A percentile compares a stretch with the other conserved stretches of the same genome.
These are phyloP conservation scores for Botrytis medusae DNA, from an alignment of 2,329 filamentous ascomycete genomes.

Conservation along the genomic window DNA sequence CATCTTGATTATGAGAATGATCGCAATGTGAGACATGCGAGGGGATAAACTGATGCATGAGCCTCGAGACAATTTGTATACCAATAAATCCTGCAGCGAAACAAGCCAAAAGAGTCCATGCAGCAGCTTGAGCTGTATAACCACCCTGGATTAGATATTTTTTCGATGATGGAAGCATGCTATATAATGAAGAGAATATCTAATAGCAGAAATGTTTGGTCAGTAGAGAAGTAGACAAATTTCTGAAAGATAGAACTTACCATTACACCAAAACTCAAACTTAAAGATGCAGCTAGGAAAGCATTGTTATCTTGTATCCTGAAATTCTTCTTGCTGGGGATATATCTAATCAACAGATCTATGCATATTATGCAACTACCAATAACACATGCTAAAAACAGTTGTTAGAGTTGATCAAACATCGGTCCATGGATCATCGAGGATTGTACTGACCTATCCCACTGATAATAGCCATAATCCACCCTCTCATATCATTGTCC, in stretches of 20 bases:
- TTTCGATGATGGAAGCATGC: conserved; percentile 86
- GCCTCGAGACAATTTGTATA: conserved; percentile 70
- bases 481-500: conserved; percentile 84
- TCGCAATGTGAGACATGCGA: conserved; percentile 81
- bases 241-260: conserved; percentile 50
- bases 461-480: conserved; percentile 89
- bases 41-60: conserved; percentile 72
- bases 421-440: background rate
- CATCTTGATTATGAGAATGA: conserved; percentile 65
- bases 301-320: conserved; percentile 84
- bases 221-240: background rate
- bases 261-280: conserved; percentile 95
- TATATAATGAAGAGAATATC: conserved; percentile 90
- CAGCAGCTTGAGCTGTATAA: conserved; percentile 64
- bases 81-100: conserved; percentile 73
- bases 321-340: conserved; percentile 76
- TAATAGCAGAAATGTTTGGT: conserved; percentile 42
- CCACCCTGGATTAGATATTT: conserved; percentile 71
- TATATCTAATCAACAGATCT: conserved; percentile 70
- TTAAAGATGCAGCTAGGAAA: conserved; percentile 85
- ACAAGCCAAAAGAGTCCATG: conserved; percentile 65
- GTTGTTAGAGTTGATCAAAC: background rate
- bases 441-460: conserved; percentile 56
- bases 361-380: conserved; percentile 85
- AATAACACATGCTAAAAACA: conserved; percentile 58